Evolutionary conservation across 78 protist species (phyloP).

Genomic region (Dictyostelium brefeldianum): DNA sequence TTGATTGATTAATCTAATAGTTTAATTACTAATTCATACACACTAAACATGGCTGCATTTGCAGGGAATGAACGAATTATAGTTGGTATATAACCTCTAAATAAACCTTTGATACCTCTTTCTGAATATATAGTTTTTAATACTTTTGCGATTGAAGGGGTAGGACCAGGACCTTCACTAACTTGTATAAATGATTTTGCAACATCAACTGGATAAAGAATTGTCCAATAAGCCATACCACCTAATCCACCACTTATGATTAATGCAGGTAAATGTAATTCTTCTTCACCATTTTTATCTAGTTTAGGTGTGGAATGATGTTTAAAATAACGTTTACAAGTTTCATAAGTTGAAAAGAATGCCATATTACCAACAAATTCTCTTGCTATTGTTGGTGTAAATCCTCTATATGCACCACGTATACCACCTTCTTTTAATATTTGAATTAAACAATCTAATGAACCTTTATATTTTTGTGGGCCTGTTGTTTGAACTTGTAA

Average conservation of each 20-base stretch:
- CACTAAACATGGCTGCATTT: constrained; percentile 64
- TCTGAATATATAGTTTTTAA: background rate
- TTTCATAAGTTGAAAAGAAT: constrained; percentile 59
- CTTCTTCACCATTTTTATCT: background rate
- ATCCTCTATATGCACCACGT: constrained; percentile 60
- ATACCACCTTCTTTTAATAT: constrained; percentile 47
- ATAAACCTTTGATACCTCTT: constrained; percentile 39
- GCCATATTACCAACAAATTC: constrained; percentile 64
- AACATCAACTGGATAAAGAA: constrained; percentile 59
- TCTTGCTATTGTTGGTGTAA: constrained; percentile 66
- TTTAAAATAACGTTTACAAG: constrained; percentile 33
- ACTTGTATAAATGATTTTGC: constrained; percentile 52
- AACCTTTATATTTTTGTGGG: constrained; percentile 42
- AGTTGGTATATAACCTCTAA: constrained; percentile 50
- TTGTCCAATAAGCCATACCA: constrained; percentile 73
- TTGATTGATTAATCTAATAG: background rate
- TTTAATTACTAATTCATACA: constrained; percentile 36
- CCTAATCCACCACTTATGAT: constrained; percentile 61
- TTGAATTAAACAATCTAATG: constrained; percentile 38
- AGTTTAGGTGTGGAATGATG: no score
- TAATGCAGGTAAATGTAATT: constrained; percentile 2
- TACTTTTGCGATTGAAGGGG: background rate
- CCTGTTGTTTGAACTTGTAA: constrained; percentile 68
- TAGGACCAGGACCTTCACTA: constrained; percentile 16
- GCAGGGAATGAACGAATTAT: constrained; percentile 48